Evolutionary conservation across 495 filamentous ascomycete genomes (phyloP).

Genomic region (Daldinia decipiens): DNA sequence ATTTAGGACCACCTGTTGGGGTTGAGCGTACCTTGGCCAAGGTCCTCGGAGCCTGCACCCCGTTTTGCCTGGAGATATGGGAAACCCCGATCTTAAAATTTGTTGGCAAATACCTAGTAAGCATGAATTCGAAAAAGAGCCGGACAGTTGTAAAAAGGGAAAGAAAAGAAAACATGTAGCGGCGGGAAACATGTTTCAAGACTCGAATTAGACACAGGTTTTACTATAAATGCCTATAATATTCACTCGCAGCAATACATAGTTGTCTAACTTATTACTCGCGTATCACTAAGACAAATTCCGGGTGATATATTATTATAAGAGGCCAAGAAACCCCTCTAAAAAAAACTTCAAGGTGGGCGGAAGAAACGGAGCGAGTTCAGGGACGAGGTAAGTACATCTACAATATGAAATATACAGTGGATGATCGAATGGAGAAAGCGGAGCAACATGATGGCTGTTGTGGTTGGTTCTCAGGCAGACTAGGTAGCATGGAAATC

Average conservation of each 20-base stretch:
- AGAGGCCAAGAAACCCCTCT: not conserved
- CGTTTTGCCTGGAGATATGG: not conserved
- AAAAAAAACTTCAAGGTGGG: constrained; percentile 13
- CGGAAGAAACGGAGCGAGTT: constrained; percentile 22
- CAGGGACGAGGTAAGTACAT: constrained; percentile 5
- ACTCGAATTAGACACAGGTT: not conserved
- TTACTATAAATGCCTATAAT: not conserved
- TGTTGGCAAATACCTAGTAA: not conserved
- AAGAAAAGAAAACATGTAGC: not conserved
- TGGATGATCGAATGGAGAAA: constrained; percentile 35
- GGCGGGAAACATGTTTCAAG: not conserved
- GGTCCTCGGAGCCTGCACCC: constrained; percentile 12
- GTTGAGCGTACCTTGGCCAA: constrained; percentile 4
- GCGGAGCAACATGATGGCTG: constrained; percentile 23
- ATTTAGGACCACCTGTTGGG: not conserved
- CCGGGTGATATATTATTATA: constrained; percentile 14
- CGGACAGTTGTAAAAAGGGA: not conserved
- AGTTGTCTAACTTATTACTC: constrained; percentile 2
- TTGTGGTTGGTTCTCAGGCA: constrained; percentile 21
- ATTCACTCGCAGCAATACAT: not conserved
- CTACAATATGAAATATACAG: constrained; percentile 6
- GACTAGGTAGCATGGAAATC: constrained; percentile 10
- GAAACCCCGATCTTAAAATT: not conserved
- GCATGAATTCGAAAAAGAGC: not conserved
- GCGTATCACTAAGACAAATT: constrained; percentile 9